Base-by-base conservation (phyloP, 1,284 basidiomycete genomes). In the Phenoliferia sp. region DNA sequence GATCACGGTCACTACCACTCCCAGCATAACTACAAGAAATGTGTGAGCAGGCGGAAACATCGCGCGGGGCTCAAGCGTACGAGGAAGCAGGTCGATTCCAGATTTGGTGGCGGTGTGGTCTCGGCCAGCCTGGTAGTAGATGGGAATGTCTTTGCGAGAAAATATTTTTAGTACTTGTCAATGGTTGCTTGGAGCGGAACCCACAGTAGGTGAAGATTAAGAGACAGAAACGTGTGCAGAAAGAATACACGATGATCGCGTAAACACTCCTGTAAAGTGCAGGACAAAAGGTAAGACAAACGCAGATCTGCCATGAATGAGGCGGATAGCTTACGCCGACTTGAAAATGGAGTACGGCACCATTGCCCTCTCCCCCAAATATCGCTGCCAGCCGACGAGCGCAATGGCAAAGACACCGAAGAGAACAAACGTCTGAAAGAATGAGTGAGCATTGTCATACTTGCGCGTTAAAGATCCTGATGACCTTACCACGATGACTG, bases 401-500 rank as follows among this genome's bases (percentile, higher is more conserved):
- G 54, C 58, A 22, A 69, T 52, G 48, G 66, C 67, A 7, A 72
- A 22, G 9, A 77, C 75, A 28, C 72, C 76, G 4, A 73, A 70
- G 22, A 78, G 70, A 17, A 79, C 72, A 33, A 78, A 69, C 28
- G 60, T 66, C 65, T 69, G 60, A n/a, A n/a, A n/a, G n/a, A n/a
- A n/a, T n/a, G n/a, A n/a, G n/a, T n/a, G n/a, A n/a, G n/a, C n/a
- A n/a, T n/a, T n/a, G n/a, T n/a, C n/a, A n/a, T n/a, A n/a, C n/a
- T n/a, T n/a, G n/a, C n/a, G n/a, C n/a, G n/a, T n/a, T n/a, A n/a
- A n/a, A n/a, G n/a, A n/a, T n/a, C n/a, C n/a, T n/a, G n/a, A n/a
- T n/a, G n/a, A 17, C 65, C 67, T 29, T 60, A 68, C 61, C 2
- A 74, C 76, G 61, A 83, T 80, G 61, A 82, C 81, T 5, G 72